A percentile compares a stretch with the other conserved stretches of the same genome.
These are phyloP conservation scores for Apostasia shenzhenica DNA, from an alignment of 106 monocot genomes.

Conservation along the genomic window DNA sequence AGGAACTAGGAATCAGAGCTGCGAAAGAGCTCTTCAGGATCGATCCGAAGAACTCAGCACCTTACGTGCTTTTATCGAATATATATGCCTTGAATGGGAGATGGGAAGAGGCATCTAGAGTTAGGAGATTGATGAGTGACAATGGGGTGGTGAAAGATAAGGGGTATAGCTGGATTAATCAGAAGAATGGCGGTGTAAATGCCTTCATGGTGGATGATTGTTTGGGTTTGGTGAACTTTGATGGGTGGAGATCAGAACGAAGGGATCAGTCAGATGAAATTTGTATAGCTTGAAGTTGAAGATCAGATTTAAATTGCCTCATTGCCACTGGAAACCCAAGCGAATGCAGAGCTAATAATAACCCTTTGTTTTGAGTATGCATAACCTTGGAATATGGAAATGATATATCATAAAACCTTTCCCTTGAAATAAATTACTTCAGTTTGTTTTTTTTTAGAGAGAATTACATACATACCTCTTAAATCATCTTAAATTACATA, in stretches of 20 bases:
- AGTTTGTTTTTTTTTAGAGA: too few relatives aligned
- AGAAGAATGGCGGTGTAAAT: conserved; percentile 30
- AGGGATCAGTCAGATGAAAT: background rate
- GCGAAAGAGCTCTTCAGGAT: conserved; percentile 67
- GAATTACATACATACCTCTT: too few relatives aligned
- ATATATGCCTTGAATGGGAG: conserved; percentile 66
- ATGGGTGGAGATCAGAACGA: background rate
- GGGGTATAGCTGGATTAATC: conserved; percentile 82
- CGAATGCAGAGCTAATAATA: too few relatives aligned
- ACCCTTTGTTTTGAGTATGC: too few relatives aligned
- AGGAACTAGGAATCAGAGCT: conserved; percentile 49
- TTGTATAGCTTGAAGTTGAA: background rate
- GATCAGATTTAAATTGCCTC: too few relatives aligned
- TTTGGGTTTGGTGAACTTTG: conserved; percentile 5
- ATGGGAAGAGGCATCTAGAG: conserved; percentile 43
- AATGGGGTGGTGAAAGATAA: conserved; percentile 54
- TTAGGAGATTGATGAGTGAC: conserved; percentile 64
- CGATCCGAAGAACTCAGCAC: conserved; percentile 60
- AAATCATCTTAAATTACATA: too few relatives aligned
- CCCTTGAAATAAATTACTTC: too few relatives aligned
- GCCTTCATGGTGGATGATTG: conserved; percentile 76
- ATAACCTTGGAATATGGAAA: too few relatives aligned
- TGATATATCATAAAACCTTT: too few relatives aligned
- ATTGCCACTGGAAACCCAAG: too few relatives aligned
- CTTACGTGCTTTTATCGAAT: conserved; percentile 82